phyloP scores from a whole-genome alignment of 2,329 filamentous ascomycete species.

The Colletotrichum echinochloae region DNA sequence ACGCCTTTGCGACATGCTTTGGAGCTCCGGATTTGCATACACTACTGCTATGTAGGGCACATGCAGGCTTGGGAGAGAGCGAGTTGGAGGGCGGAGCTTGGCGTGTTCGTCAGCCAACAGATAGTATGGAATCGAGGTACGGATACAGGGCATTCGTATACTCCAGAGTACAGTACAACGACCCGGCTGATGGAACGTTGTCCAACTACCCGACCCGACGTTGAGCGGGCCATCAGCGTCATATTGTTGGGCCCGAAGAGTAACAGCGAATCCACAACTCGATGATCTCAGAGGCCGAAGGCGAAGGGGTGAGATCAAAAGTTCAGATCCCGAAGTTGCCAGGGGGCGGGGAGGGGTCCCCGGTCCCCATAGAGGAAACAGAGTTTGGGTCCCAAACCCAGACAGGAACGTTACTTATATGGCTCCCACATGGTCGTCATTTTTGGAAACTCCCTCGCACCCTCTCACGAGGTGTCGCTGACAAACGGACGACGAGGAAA shows the following conservation, averaged over 20 bases:
- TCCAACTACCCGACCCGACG: constrained; percentile 27
- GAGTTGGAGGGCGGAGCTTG: constrained; percentile 1
- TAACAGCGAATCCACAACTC: not conserved
- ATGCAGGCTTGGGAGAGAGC: not conserved
- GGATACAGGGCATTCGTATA: too few species aligned
- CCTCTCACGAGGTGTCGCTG: constrained; percentile 33
- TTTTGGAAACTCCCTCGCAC: constrained; percentile 36
- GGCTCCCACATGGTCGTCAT: constrained; percentile 41
- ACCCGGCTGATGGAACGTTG: constrained; percentile 23
- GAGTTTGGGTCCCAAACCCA: constrained; percentile 38
- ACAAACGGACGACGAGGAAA: constrained; percentile 16
- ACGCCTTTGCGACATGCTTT: constrained; percentile 7
- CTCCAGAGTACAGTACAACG: not conserved
- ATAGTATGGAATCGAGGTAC: too few species aligned
- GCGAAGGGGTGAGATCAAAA: constrained; percentile 11
- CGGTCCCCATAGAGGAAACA: constrained; percentile 28
- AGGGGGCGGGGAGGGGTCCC: constrained; percentile 21
- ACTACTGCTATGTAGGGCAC: not conserved
- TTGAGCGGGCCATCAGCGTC: not conserved
- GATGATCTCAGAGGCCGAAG: constrained; percentile 3
- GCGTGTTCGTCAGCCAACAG: constrained; percentile 16
- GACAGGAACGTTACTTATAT: constrained; percentile 23
- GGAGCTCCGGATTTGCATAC: constrained; percentile 10
- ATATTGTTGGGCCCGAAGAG: not conserved
- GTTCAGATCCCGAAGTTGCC: constrained; percentile 38